Evolutionary conservation across 2,329 filamentous ascomycete genomes (phyloP).

Genomic region (Aureobasidium namibiae): DNA sequence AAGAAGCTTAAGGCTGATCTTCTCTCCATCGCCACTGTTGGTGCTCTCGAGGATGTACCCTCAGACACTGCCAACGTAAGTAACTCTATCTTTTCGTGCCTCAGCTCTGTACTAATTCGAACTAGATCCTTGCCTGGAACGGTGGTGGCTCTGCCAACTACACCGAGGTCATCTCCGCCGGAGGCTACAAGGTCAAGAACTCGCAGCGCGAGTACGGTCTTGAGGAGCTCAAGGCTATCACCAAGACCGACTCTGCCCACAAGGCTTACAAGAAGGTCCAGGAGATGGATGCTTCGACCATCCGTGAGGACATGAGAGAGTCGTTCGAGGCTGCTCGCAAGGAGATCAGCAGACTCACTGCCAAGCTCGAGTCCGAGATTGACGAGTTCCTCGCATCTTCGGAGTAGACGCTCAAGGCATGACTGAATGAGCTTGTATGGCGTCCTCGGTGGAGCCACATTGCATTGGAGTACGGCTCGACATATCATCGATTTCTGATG

Average conservation of each 20-base stretch:
- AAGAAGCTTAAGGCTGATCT: slow-evolving; percentile 89
- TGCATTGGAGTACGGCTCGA: slow-evolving; percentile 9
- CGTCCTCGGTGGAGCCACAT: not conserved
- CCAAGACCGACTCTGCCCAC: slow-evolving; percentile 4
- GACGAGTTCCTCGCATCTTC: slow-evolving; percentile 25
- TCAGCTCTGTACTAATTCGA: slow-evolving; percentile 20
- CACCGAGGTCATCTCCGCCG: slow-evolving; percentile 66
- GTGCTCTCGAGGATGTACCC: slow-evolving; percentile 72
- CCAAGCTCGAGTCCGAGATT: slow-evolving; percentile 40
- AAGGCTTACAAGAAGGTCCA: slow-evolving; percentile 8
- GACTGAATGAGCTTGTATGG: slow-evolving; percentile 9
- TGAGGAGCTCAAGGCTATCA: slow-evolving; percentile 33
- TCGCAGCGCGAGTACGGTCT: slow-evolving; percentile 33
- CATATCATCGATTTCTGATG: not conserved
- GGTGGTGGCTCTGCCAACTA: slow-evolving; percentile 92
- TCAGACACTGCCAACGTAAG: slow-evolving; percentile 73
- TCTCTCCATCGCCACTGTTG: slow-evolving; percentile 72
- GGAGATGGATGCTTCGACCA: slow-evolving; percentile 2
- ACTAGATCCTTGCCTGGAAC: slow-evolving; percentile 86
- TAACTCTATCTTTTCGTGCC: slow-evolving; percentile 14
- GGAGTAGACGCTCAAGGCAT: not conserved
- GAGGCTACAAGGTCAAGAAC: slow-evolving; percentile 56
- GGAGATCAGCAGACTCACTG: slow-evolving; percentile 28
- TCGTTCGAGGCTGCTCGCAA: slow-evolving; percentile 30
- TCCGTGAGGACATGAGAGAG: slow-evolving; percentile 21